Conservation (phyloP, 2,329 filamentous ascomycete genomes). For the Geoglossum cookeanum region DNA sequence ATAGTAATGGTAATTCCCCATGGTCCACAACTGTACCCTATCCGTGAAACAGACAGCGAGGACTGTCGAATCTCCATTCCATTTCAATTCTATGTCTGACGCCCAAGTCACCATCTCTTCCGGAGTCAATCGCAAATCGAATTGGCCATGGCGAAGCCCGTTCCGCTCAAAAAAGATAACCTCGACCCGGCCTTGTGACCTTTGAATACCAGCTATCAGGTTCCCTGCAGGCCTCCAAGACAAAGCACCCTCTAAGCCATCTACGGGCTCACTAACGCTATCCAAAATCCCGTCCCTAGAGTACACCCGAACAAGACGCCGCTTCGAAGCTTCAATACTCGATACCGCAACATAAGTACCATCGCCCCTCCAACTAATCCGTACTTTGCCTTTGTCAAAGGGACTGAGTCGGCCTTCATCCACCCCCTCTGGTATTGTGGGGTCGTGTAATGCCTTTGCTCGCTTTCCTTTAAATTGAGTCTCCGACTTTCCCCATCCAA, state of each 20-base stretch:
- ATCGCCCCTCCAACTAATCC: constrained; percentile 86
- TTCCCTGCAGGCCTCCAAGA: constrained; percentile 90
- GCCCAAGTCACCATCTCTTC: constrained; percentile 36
- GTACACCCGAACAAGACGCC: constrained; percentile 75
- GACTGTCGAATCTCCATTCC: constrained; percentile 87
- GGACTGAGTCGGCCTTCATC: constrained; percentile 63
- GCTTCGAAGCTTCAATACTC: constrained; percentile 44
- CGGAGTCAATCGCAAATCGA: constrained; percentile 50
- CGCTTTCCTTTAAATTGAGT: constrained; percentile 92
- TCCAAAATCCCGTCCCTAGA: constrained; percentile 79
- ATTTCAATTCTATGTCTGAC: constrained; percentile 47
- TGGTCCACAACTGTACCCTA: constrained; percentile 84
- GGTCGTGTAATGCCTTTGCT: constrained; percentile 71
- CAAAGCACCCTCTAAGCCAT: constrained; percentile 68
- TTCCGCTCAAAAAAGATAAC: constrained; percentile 95
- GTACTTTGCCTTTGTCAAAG: constrained; percentile 50
- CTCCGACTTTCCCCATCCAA: constrained; percentile 96
- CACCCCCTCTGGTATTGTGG: constrained; percentile 82
- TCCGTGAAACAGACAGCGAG: constrained; percentile 61
- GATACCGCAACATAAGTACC: constrained; percentile 82
- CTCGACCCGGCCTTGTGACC: constrained; percentile 47
- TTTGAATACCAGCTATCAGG: constrained; percentile 69
- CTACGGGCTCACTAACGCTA: constrained; percentile 85
- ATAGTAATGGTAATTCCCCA: constrained; percentile 96
- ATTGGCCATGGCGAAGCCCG: constrained; percentile 89